phyloP scores from a whole-genome alignment of 2,329 filamentous ascomycete genomes.

The Colletotrichum simmondsii region DNA sequence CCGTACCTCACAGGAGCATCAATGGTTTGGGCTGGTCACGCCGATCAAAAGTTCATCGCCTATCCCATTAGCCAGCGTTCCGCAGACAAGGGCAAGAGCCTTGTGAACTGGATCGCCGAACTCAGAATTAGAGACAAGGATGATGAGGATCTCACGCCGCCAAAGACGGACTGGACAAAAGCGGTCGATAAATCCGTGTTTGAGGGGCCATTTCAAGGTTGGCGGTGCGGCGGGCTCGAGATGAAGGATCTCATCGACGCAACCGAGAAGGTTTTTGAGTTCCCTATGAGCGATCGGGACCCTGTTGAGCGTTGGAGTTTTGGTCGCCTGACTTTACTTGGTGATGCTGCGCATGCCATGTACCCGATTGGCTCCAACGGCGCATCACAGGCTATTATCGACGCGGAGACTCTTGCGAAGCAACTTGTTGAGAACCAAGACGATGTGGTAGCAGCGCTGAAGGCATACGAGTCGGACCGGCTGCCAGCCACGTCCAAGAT shows the following conservation, averaged over 20 bases:
- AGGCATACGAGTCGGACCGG: conserved; percentile 15
- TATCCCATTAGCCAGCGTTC: conserved; percentile 26
- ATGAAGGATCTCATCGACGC: conserved; percentile 16
- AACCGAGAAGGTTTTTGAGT: conserved; percentile 22
- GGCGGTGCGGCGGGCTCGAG: conserved; percentile 12
- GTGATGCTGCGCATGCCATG: conserved; percentile 36
- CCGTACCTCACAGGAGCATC: conserved; percentile 19
- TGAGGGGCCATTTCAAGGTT: conserved; percentile 6
- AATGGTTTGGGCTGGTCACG: conserved; percentile 29
- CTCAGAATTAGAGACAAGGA: conserved; percentile 14
- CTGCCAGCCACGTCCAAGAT: conserved; percentile 20
- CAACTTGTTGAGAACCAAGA: neutral
- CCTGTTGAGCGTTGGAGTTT: conserved; percentile 35
- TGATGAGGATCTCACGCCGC: conserved; percentile 10
- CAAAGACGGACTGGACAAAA: conserved; percentile 18
- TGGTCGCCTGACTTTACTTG: conserved; percentile 33
- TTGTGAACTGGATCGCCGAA: conserved; percentile 29
- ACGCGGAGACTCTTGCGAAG: conserved; percentile 17
- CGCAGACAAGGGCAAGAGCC: conserved; percentile 10
- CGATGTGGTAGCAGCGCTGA: conserved; percentile 1
- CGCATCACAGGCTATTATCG: conserved; percentile 26
- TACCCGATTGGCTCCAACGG: conserved; percentile 37
- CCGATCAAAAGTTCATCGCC: conserved; percentile 28
- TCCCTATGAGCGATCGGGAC: conserved; percentile 34
- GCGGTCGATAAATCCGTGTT: conserved; percentile 24